Percentiles rank a stretch among this genome's conserved stretches.
Conservation (phyloP, 2,329 filamentous ascomycete species). For the Didymosphaeria variabile region DNA sequence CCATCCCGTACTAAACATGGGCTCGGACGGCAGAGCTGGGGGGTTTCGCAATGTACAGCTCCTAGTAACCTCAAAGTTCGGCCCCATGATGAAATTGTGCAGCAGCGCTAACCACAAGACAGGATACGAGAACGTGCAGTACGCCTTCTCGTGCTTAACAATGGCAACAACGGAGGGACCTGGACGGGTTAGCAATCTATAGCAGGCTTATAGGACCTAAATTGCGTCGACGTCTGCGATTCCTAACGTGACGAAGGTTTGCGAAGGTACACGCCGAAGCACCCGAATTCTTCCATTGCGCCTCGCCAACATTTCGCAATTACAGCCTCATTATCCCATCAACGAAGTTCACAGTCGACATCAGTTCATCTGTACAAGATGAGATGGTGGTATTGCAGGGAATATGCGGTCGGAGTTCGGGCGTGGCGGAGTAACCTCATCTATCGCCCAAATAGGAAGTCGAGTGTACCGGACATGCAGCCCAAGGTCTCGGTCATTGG, state of each 20-base stretch:
- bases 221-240: neutral
- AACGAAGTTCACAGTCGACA: neutral
- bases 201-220: neutral
- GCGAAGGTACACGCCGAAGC: neutral
- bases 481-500: constrained; percentile 8
- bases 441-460: constrained; percentile 9
- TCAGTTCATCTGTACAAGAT: neutral
- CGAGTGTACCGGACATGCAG: constrained; percentile 4
- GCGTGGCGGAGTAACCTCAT: constrained; percentile 5
- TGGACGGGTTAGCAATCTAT: neutral
- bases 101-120: neutral
- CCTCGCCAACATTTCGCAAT: neutral
- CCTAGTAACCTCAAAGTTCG: neutral
- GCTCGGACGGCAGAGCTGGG: neutral
- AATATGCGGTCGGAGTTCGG: constrained; percentile 11
- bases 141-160: neutral
- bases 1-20: constrained; percentile 1
- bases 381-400: neutral
- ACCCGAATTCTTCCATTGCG: neutral
- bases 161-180: neutral
- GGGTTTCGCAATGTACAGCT: neutral
- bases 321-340: neutral
- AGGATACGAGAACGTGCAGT: neutral
- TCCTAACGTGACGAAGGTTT: neutral
- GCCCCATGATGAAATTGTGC: neutral